A percentile compares a stretch with the other conserved stretches of the same genome.
phyloP scores from a whole-genome alignment of 2,329 filamentous ascomycete genomes.

The Arthrobotrys sinensis region DNA sequence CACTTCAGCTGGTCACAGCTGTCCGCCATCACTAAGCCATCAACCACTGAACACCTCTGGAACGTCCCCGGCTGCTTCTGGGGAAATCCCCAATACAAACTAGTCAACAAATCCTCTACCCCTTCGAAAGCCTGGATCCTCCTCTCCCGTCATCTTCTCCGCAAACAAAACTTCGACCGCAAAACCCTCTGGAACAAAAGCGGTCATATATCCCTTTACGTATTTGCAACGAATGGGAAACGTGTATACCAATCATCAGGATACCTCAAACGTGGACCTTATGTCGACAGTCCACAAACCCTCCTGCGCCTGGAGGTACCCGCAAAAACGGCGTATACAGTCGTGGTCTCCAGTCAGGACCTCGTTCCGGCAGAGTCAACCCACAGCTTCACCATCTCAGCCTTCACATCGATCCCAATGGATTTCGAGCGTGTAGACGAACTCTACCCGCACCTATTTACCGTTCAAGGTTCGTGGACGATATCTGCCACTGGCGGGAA shows the following conservation, averaged over 20 bases:
- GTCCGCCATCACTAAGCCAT: constrained; percentile 70
- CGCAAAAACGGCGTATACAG: constrained; percentile 70
- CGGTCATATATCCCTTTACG: constrained; percentile 89
- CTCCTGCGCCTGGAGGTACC: constrained; percentile 78
- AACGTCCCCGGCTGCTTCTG: constrained; percentile 72
- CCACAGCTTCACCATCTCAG: constrained; percentile 89
- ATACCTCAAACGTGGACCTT: constrained; percentile 82
- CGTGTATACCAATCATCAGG: constrained; percentile 82
- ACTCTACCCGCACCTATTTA: constrained; percentile 74
- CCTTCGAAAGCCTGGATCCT: constrained; percentile 84
- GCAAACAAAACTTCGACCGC: constrained; percentile 39
- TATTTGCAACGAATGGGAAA: constrained; percentile 80
- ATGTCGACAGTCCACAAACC: constrained; percentile 93
- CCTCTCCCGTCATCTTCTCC: constrained; percentile 84
- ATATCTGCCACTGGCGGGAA: constrained; percentile 87
- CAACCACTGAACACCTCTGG: constrained; percentile 62
- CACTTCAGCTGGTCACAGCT: constrained; percentile 87
- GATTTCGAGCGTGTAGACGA: constrained; percentile 75
- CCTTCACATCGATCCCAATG: constrained; percentile 79
- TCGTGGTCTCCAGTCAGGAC: constrained; percentile 84
- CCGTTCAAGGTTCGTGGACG: constrained; percentile 80
- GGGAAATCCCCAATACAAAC: constrained; percentile 80
- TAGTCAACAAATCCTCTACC: constrained; percentile 71
- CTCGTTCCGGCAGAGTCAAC: constrained; percentile 75
- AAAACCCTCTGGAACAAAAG: constrained; percentile 69